These are phyloP conservation scores for Zarea fungicola DNA, from an alignment of 2,329 filamentous ascomycete genomes.

Conservation along the genomic window DNA sequence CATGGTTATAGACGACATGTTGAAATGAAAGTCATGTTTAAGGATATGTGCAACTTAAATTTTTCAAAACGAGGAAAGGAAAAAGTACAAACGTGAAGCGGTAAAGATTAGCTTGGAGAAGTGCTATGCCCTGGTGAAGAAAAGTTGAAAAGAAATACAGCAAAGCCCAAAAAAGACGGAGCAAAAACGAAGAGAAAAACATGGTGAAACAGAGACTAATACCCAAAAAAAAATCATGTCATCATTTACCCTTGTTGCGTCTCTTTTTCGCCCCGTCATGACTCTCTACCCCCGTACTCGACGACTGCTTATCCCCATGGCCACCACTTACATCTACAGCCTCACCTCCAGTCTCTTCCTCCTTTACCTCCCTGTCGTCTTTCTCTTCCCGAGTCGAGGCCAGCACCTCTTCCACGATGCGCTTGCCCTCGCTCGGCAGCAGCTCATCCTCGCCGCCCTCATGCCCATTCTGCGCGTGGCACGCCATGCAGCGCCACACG, in stretches of 20 bases:
- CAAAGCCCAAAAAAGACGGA: too few relatives aligned
- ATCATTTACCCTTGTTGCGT: constrained; percentile 22
- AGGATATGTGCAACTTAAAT: too few relatives aligned
- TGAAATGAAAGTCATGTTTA: constrained; percentile 2
- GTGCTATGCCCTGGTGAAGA: too few relatives aligned
- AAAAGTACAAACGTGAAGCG: too few relatives aligned
- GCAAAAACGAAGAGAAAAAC: too few relatives aligned
- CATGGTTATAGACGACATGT: constrained; percentile 8
- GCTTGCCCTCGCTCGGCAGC: constrained; percentile 69
- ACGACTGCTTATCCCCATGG: background rate
- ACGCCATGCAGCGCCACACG: constrained; percentile 83
- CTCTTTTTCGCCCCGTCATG: constrained; percentile 23
- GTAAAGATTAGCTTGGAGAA: too few relatives aligned
- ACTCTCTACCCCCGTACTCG: constrained; percentile 14
- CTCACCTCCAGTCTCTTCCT: too few relatives aligned
- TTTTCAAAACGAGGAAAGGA: too few relatives aligned
- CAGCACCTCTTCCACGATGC: constrained; percentile 64
- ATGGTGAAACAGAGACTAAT: background rate
- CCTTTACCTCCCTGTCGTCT: constrained; percentile 15
- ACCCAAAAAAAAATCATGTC: background rate
- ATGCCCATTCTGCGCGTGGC: constrained; percentile 78
- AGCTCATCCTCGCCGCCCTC: too few relatives aligned
- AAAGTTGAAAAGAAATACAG: too few relatives aligned
- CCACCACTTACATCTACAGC: background rate
- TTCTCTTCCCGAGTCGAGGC: constrained; percentile 20